Base-by-base conservation (phyloP, 257 asterid species). In the Verbascum thapsus region DNA sequence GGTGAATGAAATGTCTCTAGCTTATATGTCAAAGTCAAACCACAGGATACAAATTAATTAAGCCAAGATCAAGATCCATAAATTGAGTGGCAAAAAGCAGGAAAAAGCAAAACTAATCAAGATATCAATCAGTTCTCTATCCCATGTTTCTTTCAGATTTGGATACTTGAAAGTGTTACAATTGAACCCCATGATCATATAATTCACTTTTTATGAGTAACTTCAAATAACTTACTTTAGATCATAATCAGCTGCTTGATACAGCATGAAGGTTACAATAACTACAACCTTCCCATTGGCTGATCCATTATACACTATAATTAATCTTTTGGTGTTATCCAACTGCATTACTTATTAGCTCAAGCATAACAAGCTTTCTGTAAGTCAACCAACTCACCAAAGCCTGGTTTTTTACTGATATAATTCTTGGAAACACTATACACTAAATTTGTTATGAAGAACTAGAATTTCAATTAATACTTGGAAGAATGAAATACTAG, bases 381-480 rank as follows among this genome's bases (percentile, higher is more conserved):
- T 39, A 53, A 53, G 22, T 37, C 19, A 26, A 47, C 44, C 15
- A 58, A 72, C 53, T 48, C 63, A 41, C 11, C 15, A 59, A 72
- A 35, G 51, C 61, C 15, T 64, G 12, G 34, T 10, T 38, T 15
- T n/a, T 41, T 13, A 45, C 15, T 9, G 7, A 13, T 38, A 19
- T 37, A n/a, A 11, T 8, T 18, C 13, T 26, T 15, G 10, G 34
- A 10, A 61, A 32, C 11, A 53, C 52, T 38, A 67, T 7, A 47
- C 17, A 26, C 8, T 12, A 2, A 8, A 8, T 44, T 8, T 19
- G 7, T 23, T 48, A 59, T 20, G 49, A 64, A 48, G 18, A 64
- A 68, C 58, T 34, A 20, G 39, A 67, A 39, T 58, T 44, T 13
- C 55, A 26, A 54, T 58, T 2, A 11, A n/a, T 19, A 7, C 32